phyloP scores from a whole-genome alignment of 73 alveolate species.

The Paramecium octaurelia region DNA sequence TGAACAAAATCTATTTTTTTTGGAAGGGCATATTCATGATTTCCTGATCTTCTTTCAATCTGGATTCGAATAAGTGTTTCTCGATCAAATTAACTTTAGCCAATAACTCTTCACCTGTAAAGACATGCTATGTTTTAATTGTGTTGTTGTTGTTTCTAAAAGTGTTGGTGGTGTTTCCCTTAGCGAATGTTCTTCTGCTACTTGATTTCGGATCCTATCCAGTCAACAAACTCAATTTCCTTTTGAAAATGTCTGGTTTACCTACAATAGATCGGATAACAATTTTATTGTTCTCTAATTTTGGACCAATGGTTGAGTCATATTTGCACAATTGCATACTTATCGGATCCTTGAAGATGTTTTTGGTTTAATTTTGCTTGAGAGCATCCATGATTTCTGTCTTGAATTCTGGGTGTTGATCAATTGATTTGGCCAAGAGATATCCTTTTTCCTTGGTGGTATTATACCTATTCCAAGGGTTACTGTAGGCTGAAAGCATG shows the following conservation, averaged over 20 bases:
- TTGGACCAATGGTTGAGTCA: conserved; percentile 9
- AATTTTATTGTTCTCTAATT: background rate
- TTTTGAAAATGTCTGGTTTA: conserved; percentile 23
- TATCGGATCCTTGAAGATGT: background rate
- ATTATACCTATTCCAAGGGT: background rate
- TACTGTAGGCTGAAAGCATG: background rate
- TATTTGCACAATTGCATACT: background rate
- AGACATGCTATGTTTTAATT: background rate
- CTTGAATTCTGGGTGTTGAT: background rate
- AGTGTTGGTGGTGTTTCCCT: background rate
- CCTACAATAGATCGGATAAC: conserved; percentile 33
- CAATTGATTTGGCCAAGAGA: background rate
- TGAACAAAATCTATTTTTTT: background rate
- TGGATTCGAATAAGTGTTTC: background rate
- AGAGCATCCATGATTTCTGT: background rate
- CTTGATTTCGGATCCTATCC: background rate
- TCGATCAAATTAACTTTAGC: background rate
- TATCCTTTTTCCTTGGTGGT: background rate
- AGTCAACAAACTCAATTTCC: background rate
- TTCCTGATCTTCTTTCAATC: background rate
- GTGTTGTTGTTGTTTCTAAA: background rate
- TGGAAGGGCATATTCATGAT: background rate
- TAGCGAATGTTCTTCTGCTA: background rate
- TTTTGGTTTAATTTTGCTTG: background rate
- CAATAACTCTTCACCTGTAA: background rate